Conservation (phyloP, 1,139 yeast genomes). For the Kodamaea ohmeri region DNA sequence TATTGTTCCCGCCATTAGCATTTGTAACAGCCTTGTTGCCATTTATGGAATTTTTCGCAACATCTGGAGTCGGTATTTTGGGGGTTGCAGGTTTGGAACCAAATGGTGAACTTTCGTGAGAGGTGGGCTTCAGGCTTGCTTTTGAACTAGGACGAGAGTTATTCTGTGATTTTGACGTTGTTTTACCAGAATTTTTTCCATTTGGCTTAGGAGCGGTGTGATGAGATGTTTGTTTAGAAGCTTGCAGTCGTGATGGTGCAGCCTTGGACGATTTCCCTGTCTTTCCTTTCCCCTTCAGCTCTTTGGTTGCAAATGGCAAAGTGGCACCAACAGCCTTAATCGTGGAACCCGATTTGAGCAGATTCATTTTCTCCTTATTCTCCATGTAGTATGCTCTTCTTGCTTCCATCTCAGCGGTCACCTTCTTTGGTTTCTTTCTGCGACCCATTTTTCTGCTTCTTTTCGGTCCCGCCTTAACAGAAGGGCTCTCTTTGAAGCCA, state of each 20-base stretch:
- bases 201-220: background rate
- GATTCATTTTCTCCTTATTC: slow-evolving; percentile 31
- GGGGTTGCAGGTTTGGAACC: slow-evolving; percentile 1
- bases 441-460: slow-evolving; percentile 23
- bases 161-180: no score
- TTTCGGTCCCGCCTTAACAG: slow-evolving; percentile 16
- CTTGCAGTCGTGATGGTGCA: background rate
- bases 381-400: slow-evolving; percentile 39
- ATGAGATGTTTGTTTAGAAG: background rate
- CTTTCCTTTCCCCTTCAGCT: slow-evolving; percentile 1
- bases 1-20: no score
- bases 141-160: no score
- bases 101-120: slow-evolving; percentile 2
- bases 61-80: slow-evolving; percentile 2
- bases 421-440: slow-evolving; percentile 24
- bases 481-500: slow-evolving; percentile 46
- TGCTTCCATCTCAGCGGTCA: slow-evolving; percentile 35
- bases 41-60: no score
- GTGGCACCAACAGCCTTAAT: slow-evolving; percentile 39
- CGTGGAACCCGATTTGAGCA: slow-evolving; percentile 42
- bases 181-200: no score
- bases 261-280: slow-evolving; percentile 2
- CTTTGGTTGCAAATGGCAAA: slow-evolving; percentile 10
- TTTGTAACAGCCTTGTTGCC: no score
- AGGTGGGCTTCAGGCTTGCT: no score